Evolutionary conservation across 768 basidiomycete genomes (phyloP).

Genomic region (Tricholoma sp.): DNA sequence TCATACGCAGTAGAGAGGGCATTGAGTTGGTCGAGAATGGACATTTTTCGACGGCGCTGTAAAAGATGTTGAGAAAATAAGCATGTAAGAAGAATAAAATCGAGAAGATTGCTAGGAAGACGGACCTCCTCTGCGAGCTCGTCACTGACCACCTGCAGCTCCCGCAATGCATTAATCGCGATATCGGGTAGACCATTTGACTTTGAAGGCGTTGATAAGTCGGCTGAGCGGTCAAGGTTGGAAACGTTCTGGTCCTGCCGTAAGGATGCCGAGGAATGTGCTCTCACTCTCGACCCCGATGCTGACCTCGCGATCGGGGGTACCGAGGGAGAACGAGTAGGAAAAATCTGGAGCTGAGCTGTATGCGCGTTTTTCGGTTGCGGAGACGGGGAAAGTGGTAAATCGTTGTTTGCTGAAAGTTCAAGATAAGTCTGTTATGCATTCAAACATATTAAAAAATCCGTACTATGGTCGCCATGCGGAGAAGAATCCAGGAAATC

Average conservation of each 20-base stretch:
- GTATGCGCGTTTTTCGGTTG: background rate
- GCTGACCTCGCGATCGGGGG: slow-evolving; percentile 9
- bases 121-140: slow-evolving; percentile 11
- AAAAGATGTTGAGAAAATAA: too few species aligned
- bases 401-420: background rate
- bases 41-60: slow-evolving; percentile 3
- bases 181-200: slow-evolving; percentile 9
- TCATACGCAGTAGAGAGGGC: slow-evolving; percentile 8
- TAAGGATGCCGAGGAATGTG: background rate
- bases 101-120: background rate
- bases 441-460: background rate
- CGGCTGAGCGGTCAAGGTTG: background rate
- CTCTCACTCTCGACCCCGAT: slow-evolving; percentile 5
- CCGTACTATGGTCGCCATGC: background rate
- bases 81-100: background rate
- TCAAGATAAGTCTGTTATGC: background rate
- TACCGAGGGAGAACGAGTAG: slow-evolving; percentile 4
- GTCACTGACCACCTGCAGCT: slow-evolving; percentile 6
- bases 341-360: slow-evolving; percentile 11
- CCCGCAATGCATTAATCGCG: slow-evolving; percentile 10
- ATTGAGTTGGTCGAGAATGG: slow-evolving; percentile 8
- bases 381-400: slow-evolving; percentile 3
- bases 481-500: background rate
- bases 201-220: background rate
- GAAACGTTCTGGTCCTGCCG: background rate